These are phyloP conservation scores for Chalciporus piperatoides DNA, from an alignment of 1,284 basidiomycete genomes.

Conservation along the genomic window DNA sequence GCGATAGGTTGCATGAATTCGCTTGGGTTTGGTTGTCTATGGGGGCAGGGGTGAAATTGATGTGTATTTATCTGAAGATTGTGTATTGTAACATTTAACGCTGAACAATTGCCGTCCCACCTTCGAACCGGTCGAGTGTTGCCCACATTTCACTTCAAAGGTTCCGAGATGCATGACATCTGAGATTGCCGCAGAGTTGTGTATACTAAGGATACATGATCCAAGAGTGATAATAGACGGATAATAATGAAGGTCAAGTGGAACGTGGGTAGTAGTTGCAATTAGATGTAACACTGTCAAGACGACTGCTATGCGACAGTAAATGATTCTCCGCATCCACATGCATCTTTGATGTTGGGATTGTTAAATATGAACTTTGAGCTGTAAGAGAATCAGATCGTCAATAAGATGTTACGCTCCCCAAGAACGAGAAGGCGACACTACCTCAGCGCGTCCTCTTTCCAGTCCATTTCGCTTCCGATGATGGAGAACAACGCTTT, in stretches of 20 bases:
- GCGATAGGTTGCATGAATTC: background rate
- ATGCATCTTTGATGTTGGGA: conserved; percentile 87
- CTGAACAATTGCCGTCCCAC: conserved; percentile 16
- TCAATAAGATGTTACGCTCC: conserved; percentile 7
- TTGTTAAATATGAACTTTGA: conserved; percentile 93
- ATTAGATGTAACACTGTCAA: conserved; percentile 7
- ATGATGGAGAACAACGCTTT: conserved; percentile 99
- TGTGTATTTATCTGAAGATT: conserved; percentile 1
- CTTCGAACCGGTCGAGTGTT: conserved; percentile 1
- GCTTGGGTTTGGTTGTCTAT: background rate
- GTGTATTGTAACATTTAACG: conserved; percentile 17
- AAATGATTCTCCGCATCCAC: conserved; percentile 93
- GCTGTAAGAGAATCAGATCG: conserved; percentile 37
- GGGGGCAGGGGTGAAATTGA: conserved; percentile 2
- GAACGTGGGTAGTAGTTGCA: conserved; percentile 14
- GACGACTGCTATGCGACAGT: conserved; percentile 44
- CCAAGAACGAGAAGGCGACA: conserved; percentile 21
- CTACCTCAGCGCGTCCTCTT: conserved; percentile 84
- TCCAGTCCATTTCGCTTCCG: conserved; percentile 99
- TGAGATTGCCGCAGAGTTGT: conserved; percentile 12
- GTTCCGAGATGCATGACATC: conserved; percentile 3
- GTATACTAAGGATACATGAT: conserved; percentile 33
- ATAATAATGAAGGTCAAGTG: conserved; percentile 1
- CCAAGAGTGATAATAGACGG: background rate
- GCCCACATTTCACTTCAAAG: background rate